Conservation (phyloP, 2,329 filamentous ascomycete genomes). For the Hymenoscyphus fraxineus region DNA sequence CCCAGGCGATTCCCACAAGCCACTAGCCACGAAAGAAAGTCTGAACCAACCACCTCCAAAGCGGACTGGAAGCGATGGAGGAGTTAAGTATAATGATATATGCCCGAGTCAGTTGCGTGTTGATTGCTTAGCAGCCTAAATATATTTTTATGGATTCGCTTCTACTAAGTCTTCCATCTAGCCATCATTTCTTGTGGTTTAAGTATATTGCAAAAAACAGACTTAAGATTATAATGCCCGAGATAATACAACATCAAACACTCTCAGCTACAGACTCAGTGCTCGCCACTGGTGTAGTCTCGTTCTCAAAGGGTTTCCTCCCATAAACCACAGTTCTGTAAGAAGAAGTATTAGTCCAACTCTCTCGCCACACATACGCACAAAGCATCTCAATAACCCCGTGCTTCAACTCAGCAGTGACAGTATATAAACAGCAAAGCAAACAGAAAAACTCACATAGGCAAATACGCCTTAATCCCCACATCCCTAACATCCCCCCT, state of each 20-base stretch:
- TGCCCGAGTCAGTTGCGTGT: too few relatives aligned
- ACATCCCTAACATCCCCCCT: conserved; percentile 34
- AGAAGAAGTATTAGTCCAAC: neutral
- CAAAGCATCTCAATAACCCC: neutral
- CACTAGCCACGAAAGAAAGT: too few relatives aligned
- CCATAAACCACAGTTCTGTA: conserved; percentile 1
- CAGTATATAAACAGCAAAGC: neutral
- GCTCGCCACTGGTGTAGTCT: neutral
- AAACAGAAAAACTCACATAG: conserved; percentile 15
- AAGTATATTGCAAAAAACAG: too few relatives aligned
- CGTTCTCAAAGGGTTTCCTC: neutral
- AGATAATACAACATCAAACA: neutral
- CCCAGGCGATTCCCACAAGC: too few relatives aligned
- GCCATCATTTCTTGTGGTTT: too few relatives aligned
- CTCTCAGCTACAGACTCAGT: neutral
- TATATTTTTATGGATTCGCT: too few relatives aligned
- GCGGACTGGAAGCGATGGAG: too few relatives aligned
- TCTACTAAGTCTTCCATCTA: too few relatives aligned
- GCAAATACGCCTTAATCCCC: conserved; percentile 31
- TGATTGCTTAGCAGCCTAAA: too few relatives aligned
- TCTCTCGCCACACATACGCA: neutral
- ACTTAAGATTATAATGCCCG: too few relatives aligned
- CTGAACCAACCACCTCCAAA: too few relatives aligned
- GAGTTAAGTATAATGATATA: too few relatives aligned
- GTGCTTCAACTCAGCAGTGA: neutral